Evolutionary conservation across 2,329 filamentous ascomycete genomes (phyloP).

Genomic region (Nectriaceae sp.): DNA sequence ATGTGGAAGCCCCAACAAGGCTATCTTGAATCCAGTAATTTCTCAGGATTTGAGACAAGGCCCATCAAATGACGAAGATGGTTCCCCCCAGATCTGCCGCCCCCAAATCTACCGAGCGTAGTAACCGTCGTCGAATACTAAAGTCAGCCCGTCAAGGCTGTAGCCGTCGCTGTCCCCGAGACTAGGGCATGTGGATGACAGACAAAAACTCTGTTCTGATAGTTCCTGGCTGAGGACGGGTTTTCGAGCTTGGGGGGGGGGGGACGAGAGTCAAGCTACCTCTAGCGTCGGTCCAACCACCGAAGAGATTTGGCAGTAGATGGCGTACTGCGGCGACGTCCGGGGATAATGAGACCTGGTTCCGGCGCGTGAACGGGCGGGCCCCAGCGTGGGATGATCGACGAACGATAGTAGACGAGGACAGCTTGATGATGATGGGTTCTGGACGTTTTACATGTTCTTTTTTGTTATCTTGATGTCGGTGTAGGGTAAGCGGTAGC

Average conservation of each 20-base stretch:
- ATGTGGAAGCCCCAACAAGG: neutral
- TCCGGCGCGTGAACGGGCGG: neutral
- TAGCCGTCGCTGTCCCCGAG: slow-evolving; percentile 16
- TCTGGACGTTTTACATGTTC: neutral
- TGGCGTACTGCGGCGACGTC: neutral
- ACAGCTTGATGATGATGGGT: neutral
- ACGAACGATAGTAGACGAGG: neutral
- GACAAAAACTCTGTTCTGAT: too few relatives aligned
- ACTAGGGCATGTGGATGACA: slow-evolving; percentile 9
- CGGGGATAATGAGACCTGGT: neutral
- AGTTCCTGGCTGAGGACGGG: too few relatives aligned
- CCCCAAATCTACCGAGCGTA: too few relatives aligned
- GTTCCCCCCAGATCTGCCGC: too few relatives aligned
- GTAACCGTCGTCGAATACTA: too few relatives aligned
- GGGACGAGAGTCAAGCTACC: too few relatives aligned
- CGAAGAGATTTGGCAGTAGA: neutral
- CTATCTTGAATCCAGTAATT: neutral
- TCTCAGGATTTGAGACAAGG: too few relatives aligned
- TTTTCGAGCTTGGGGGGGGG: too few relatives aligned
- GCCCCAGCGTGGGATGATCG: neutral
- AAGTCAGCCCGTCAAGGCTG: slow-evolving; percentile 17
- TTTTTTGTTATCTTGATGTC: too few relatives aligned
- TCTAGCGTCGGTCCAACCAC: too few relatives aligned
- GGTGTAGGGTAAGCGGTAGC: too few relatives aligned
- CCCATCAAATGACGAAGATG: too few relatives aligned